Base-by-base conservation (phyloP, 192 early-diverging fungal genomes). In the Linnemannia elongata region DNA sequence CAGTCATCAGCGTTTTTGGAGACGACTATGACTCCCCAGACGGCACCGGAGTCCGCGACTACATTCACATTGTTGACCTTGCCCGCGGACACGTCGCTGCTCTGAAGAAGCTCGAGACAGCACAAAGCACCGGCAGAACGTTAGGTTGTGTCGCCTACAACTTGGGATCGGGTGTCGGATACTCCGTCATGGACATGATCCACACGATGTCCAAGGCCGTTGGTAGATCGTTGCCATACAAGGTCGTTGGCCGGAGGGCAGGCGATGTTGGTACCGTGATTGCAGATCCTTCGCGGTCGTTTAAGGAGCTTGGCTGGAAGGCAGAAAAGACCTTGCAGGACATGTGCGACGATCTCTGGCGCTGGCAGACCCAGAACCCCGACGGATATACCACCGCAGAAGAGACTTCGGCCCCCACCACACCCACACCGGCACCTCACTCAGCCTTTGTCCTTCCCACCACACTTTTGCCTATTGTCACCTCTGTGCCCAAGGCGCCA, bases 21-120 rank as follows among this genome's bases (percentile, higher is more conserved):
- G 89, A 95, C 81, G 97, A 99, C 88, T 99, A 98, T 88, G 91
- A 94, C 35, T 98, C 97, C 1, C 89, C 89, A 63, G 98, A 99
- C 79, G 97, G 98, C 27, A 97, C 97, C 22, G 92, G 86, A 76
- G 93, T 99, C 13, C 92, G 98, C 45, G 98, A 98, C 85, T 99
- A 97, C 85, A 95, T 99, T 78, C 97, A 98, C 80, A 96, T 98
- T 4, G 94, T 94, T 80, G 98, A 99, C 73, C 89, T 99, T 63
- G 96, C 97, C 20, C 90, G 93, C 36, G 97, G 95, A 18, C 98
- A 99, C 82, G 93, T 97, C 15, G 91, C 92, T 33, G 96, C 97
- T 0, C 88, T 99, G 42, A 91, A 94, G 70, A 95, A 97, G 72
- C 88, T 99, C 76, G 89, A 88, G 69, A 80, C 87, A 52, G 39